Percentiles rank a stretch among this genome's conserved stretches.
Evolutionary conservation across 495 filamentous ascomycete species (phyloP).

Genomic region (Penicillium bovifimosum): DNA sequence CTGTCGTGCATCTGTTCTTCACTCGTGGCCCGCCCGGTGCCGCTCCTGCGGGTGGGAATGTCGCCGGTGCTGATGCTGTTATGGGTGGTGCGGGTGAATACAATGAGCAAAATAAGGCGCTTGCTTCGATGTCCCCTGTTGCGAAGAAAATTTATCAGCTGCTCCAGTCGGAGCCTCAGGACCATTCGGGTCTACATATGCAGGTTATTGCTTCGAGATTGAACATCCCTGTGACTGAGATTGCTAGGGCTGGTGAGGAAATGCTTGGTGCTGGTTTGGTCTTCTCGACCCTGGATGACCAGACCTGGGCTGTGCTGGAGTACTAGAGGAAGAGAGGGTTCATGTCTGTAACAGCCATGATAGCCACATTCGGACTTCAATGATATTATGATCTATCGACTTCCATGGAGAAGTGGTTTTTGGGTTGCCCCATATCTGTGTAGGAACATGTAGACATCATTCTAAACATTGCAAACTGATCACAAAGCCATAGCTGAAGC

Average conservation of each 20-base stretch:
- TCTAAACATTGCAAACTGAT: neutral
- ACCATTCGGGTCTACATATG: slow-evolving; percentile 74
- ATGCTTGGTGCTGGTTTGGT: slow-evolving; percentile 65
- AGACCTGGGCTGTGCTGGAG: slow-evolving; percentile 69
- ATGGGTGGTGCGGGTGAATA: slow-evolving; percentile 40
- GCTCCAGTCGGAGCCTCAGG: slow-evolving; percentile 57
- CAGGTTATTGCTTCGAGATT: slow-evolving; percentile 63
- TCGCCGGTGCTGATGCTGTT: slow-evolving; percentile 31
- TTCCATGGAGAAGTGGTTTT: neutral
- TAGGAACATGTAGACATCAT: neutral
- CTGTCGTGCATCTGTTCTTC: slow-evolving; percentile 78
- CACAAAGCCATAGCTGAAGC: neutral
- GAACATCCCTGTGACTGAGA: slow-evolving; percentile 58
- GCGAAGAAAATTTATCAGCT: slow-evolving; percentile 65
- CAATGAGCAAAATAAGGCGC: slow-evolving; percentile 22
- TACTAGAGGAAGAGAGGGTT: slow-evolving; percentile 30
- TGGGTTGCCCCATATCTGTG: neutral
- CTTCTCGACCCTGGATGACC: slow-evolving; percentile 87
- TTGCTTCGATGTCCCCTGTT: slow-evolving; percentile 46
- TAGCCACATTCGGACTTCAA: slow-evolving; percentile 15
- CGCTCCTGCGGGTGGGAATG: slow-evolving; percentile 21
- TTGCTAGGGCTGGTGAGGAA: slow-evolving; percentile 71
- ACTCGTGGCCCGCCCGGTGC: slow-evolving; percentile 63
- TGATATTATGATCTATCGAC: slow-evolving; percentile 28
- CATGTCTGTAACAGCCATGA: neutral